phyloP scores from a whole-genome alignment of 768 basidiomycete genomes.

The Gloeopeniophorella convolvens region DNA sequence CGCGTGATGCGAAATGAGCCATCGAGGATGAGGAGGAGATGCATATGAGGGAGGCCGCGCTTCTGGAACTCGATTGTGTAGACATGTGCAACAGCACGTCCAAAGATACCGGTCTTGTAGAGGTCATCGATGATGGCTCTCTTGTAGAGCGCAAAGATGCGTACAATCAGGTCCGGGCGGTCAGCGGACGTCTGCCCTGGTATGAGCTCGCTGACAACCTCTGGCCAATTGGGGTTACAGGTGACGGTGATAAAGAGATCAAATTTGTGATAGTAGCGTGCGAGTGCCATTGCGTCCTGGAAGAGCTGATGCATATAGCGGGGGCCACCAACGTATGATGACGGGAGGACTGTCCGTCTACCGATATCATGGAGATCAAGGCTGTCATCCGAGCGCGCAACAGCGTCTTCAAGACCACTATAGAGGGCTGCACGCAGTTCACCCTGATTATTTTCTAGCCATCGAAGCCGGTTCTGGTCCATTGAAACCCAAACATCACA shows the following conservation, averaged over 20 bases:
- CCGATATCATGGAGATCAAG: conserved; percentile 30
- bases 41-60: conserved; percentile 47
- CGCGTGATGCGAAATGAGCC: conserved; percentile 29
- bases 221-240: background rate
- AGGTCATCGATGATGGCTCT: conserved; percentile 30
- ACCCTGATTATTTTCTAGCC: conserved; percentile 30
- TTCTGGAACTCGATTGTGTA: conserved; percentile 57
- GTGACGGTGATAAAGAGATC: conserved; percentile 34
- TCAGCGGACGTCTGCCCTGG: conserved; percentile 32
- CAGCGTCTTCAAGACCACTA: conserved; percentile 30
- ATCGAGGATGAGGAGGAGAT: conserved; percentile 40
- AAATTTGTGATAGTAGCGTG: conserved; percentile 29
- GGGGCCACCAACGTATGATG: conserved; percentile 37
- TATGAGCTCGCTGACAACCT: background rate
- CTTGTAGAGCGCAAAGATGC: conserved; percentile 41
- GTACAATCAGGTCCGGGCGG: conserved; percentile 40
- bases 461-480: conserved; percentile 37
- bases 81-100: conserved; percentile 36
- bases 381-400: conserved; percentile 20
- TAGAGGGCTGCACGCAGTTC: conserved; percentile 32
- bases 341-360: conserved; percentile 33
- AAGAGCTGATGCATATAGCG: conserved; percentile 37
- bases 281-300: conserved; percentile 44
- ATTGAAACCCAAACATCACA: conserved; percentile 40
- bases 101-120: conserved; percentile 34